A percentile compares a stretch with the other conserved stretches of the same genome.
phyloP scores from a whole-genome alignment of 2,329 filamentous ascomycete species.

The Teratosphaeria pseudoeucalypti region DNA sequence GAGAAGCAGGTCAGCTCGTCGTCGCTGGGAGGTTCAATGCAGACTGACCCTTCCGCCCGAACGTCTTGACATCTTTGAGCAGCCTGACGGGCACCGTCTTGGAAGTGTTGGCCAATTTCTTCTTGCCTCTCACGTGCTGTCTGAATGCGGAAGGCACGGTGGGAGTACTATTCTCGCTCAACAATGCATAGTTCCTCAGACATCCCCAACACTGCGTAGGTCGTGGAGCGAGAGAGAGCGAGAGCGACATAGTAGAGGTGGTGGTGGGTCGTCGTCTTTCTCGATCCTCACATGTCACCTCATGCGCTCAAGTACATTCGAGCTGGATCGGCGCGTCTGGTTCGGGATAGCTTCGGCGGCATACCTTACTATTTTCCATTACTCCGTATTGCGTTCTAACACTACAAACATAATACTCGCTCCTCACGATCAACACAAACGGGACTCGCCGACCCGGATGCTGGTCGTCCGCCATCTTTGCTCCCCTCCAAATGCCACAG shows the following conservation, averaged over 20 bases:
- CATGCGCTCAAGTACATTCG: background rate
- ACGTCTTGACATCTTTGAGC: slow-evolving; percentile 42
- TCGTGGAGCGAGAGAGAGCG: background rate
- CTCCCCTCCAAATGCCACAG: background rate
- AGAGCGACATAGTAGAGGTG: slow-evolving; percentile 8
- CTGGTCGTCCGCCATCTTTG: background rate
- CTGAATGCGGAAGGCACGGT: slow-evolving; percentile 4
- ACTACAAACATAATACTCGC: too few relatives aligned
- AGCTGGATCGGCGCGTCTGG: background rate
- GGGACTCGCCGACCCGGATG: background rate
- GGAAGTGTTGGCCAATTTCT: slow-evolving; percentile 22
- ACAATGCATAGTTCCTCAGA: slow-evolving; percentile 17
- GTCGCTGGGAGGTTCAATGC: background rate
- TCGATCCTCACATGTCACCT: too few relatives aligned
- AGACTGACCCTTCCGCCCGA: slow-evolving; percentile 36
- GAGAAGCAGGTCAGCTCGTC: background rate
- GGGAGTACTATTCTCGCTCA: too few relatives aligned
- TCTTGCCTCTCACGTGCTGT: slow-evolving; percentile 27
- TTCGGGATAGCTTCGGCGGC: too few relatives aligned
- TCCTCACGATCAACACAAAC: too few relatives aligned
- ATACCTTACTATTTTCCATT: too few relatives aligned
- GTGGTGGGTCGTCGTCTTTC: too few relatives aligned
- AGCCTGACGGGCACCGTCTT: slow-evolving; percentile 40
- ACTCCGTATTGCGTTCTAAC: too few relatives aligned
- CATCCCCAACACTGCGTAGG: slow-evolving; percentile 22